Conservation (phyloP, 345 rosid genomes). For the Acer negundo region DNA sequence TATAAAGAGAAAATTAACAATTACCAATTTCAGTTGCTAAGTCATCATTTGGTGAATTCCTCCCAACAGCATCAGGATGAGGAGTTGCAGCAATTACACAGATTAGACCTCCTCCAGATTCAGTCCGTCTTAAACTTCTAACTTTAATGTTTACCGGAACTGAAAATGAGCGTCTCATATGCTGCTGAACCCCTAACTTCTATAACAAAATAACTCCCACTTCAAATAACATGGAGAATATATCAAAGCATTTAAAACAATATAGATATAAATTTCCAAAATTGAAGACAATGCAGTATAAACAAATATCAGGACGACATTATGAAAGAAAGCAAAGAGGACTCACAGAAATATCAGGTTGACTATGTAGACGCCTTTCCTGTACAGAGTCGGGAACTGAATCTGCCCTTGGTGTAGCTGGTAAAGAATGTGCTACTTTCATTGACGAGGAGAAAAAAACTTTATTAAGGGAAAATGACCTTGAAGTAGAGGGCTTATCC, state of each 20-base stretch:
- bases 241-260: neutral
- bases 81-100: conserved; percentile 50
- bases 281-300: neutral
- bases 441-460: conserved; percentile 37
- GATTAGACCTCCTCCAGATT: conserved; percentile 48
- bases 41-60: conserved; percentile 26
- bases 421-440: conserved; percentile 44
- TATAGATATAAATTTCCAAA: neutral
- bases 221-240: neutral
- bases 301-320: conserved; percentile 4
- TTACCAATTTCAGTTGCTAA: conserved; percentile 36
- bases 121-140: conserved; percentile 43
- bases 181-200: conserved; percentile 38
- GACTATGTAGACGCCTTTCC: conserved; percentile 20
- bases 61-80: conserved; percentile 26
- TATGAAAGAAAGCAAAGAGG: neutral
- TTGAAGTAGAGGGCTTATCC: conserved; percentile 43
- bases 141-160: conserved; percentile 51
- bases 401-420: conserved; percentile 44
- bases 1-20: conserved; percentile 9
- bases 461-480: conserved; percentile 50
- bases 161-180: conserved; percentile 50
- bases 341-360: conserved; percentile 31
- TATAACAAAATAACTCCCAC: conserved; percentile 18
- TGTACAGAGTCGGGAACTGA: conserved; percentile 27